A percentile compares a stretch with the other conserved stretches of the same genome.
phyloP scores from a whole-genome alignment of 306 rosid species.

The Ceratonia siliqua region DNA sequence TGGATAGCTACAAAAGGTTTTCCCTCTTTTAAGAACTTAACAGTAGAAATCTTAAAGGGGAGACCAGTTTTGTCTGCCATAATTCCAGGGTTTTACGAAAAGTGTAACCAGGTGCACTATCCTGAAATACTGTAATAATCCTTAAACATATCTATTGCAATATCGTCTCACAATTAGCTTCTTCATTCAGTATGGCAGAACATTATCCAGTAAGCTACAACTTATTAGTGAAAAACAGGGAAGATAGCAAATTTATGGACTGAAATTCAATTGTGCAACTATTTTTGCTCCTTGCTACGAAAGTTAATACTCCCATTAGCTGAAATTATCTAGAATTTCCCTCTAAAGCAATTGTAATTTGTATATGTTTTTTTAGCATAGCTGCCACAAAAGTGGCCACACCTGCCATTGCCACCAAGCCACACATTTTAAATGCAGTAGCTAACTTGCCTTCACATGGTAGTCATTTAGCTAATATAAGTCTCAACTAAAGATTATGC shows the following conservation, averaged over 20 bases:
- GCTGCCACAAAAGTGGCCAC: neutral
- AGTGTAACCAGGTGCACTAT: neutral
- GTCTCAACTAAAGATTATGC: constrained; percentile 25
- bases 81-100: neutral
- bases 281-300: neutral
- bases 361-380: neutral
- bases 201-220: neutral
- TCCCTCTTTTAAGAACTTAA: constrained; percentile 20
- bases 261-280: neutral
- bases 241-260: neutral
- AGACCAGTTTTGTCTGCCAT: constrained; percentile 1
- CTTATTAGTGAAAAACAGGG: neutral
- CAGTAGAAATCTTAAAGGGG: neutral
- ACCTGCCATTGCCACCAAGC: neutral
- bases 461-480: constrained; percentile 14
- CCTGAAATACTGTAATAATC: neutral
- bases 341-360: neutral
- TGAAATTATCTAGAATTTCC: neutral
- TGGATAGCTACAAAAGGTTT: neutral
- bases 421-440: constrained; percentile 14
- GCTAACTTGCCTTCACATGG: constrained; percentile 12
- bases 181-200: neutral
- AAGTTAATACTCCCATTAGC: neutral
- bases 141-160: constrained; percentile 11
- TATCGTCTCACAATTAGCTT: constrained; percentile 7